Evolutionary conservation across 345 rosid genomes (phyloP).

Genomic region (Eucalyptus pauciflora): DNA sequence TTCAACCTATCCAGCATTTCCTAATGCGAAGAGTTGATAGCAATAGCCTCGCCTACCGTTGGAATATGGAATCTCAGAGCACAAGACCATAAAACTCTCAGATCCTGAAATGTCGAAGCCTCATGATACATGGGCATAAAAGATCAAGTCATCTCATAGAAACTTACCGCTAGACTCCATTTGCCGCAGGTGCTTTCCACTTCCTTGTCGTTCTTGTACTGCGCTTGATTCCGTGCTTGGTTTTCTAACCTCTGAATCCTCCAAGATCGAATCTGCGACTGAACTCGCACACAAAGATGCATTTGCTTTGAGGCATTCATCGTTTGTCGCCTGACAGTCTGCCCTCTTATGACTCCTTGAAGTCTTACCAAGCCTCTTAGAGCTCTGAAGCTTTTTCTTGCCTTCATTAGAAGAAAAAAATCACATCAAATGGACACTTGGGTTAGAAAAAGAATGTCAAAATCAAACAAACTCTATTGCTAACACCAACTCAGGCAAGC

Average conservation of each 20-base stretch:
- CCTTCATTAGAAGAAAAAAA: slow-evolving; percentile 22
- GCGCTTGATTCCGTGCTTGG: slow-evolving; percentile 54
- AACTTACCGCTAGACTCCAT: slow-evolving; percentile 49
- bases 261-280: slow-evolving; percentile 93
- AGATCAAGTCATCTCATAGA: background rate
- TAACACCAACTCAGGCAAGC: background rate
- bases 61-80: background rate
- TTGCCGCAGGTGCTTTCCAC: slow-evolving; percentile 45
- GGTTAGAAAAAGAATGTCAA: background rate
- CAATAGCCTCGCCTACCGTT: background rate
- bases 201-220: slow-evolving; percentile 36
- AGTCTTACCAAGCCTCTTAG: slow-evolving; percentile 93
- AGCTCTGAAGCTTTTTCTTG: slow-evolving; percentile 86
- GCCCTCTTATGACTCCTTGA: slow-evolving; percentile 93
- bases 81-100: background rate
- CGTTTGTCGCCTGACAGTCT: slow-evolving; percentile 83
- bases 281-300: slow-evolving; percentile 90
- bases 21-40: background rate
- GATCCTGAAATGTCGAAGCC: background rate
- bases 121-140: background rate
- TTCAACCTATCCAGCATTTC: background rate
- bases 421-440: background rate
- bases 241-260: slow-evolving; percentile 83
- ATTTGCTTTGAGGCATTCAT: slow-evolving; percentile 81
- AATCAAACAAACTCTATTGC: background rate